Conservation (phyloP, 1,284 basidiomycete genomes). For the Singerocomus inundabilis region DNA sequence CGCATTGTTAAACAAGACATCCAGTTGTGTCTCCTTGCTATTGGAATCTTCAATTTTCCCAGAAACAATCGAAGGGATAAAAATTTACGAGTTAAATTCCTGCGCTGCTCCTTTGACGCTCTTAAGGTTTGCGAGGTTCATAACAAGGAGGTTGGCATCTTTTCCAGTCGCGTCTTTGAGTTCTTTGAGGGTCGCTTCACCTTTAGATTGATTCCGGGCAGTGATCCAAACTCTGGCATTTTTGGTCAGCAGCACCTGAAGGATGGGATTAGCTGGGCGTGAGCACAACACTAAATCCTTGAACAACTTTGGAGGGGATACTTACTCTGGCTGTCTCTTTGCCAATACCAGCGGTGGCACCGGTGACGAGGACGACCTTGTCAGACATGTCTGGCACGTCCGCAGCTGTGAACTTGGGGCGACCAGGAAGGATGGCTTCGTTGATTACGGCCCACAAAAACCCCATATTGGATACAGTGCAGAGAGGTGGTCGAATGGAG, state of each 20-base stretch:
- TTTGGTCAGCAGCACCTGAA: constrained; percentile 45
- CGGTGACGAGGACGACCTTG: constrained; percentile 45
- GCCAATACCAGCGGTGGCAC: constrained; percentile 39
- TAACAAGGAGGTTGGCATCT: constrained; percentile 50
- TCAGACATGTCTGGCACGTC: constrained; percentile 54
- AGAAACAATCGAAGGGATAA: background rate
- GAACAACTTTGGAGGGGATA: background rate
- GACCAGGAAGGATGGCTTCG: constrained; percentile 8
- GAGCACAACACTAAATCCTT: background rate
- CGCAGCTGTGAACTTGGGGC: constrained; percentile 36
- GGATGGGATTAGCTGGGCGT: background rate
- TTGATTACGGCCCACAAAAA: background rate
- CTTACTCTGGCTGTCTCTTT: constrained; percentile 41
- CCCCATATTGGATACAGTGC: constrained; percentile 5
- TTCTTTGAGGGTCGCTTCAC: constrained; percentile 48
- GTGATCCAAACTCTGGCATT: constrained; percentile 69
- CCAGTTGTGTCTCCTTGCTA: constrained; percentile 47
- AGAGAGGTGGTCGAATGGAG: background rate
- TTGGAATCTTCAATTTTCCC: background rate
- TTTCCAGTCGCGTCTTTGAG: constrained; percentile 46
- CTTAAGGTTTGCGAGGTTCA: constrained; percentile 59
- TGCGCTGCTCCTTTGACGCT: constrained; percentile 51
- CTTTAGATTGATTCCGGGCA: constrained; percentile 49
- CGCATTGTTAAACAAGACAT: constrained; percentile 58
- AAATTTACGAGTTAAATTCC: constrained; percentile 38